Conservation (phyloP, 176 grass and related monocot genomes). For the Puya raimondii region DNA sequence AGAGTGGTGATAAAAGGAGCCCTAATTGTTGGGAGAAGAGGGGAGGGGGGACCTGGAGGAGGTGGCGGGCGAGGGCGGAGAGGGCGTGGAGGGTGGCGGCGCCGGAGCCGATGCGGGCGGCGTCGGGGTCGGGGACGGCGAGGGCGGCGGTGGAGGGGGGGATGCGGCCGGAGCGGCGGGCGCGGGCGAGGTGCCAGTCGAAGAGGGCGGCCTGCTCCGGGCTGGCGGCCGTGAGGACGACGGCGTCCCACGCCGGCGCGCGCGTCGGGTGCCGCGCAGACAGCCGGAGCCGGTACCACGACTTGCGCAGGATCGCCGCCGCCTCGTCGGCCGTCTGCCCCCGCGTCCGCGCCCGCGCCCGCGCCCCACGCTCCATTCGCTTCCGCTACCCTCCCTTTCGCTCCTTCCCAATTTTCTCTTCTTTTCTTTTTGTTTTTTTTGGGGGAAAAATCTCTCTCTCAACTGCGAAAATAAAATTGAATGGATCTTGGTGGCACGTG, state of each 20-base stretch:
- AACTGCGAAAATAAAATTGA: too few relatives aligned
- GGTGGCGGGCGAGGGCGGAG: slow-evolving; percentile 39
- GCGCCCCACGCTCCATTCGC: background rate
- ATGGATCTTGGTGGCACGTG: too few relatives aligned
- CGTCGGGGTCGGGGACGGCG: slow-evolving; percentile 77
- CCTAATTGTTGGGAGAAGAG: background rate
- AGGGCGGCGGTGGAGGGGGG: slow-evolving; percentile 50
- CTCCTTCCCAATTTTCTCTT: slow-evolving; percentile 2
- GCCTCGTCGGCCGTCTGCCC: slow-evolving; percentile 44
- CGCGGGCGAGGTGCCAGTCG: slow-evolving; percentile 57
- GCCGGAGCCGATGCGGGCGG: slow-evolving; percentile 83
- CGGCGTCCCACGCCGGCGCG: slow-evolving; percentile 69
- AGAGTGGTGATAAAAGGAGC: background rate
- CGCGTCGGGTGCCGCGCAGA: slow-evolving; percentile 65
- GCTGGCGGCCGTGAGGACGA: slow-evolving; percentile 79
- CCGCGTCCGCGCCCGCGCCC: slow-evolving; percentile 3
- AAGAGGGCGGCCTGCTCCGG: slow-evolving; percentile 76
- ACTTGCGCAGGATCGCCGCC: slow-evolving; percentile 59
- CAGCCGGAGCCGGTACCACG: slow-evolving; percentile 68
- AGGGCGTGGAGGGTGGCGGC: slow-evolving; percentile 89
- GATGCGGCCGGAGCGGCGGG: slow-evolving; percentile 53
- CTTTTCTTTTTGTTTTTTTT: background rate
- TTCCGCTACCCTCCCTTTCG: background rate
- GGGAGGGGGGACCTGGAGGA: slow-evolving; percentile 29
- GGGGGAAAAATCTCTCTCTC: too few relatives aligned